Evolutionary conservation across 2,329 filamentous ascomycete species (phyloP).

Genomic region (Chaetothyriales sp.): DNA sequence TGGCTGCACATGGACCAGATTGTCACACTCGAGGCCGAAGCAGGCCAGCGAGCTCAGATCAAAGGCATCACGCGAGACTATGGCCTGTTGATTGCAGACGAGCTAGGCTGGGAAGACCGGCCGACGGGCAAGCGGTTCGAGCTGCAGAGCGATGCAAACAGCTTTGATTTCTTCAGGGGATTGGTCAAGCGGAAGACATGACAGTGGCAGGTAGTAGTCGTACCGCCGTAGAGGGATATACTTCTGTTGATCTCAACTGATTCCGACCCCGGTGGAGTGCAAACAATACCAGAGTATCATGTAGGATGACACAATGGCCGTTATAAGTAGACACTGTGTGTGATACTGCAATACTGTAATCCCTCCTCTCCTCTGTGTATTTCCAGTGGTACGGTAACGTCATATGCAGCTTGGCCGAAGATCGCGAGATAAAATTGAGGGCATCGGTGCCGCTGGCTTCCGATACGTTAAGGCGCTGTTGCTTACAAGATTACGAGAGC

Average conservation of each 20-base stretch:
- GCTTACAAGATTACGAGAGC: background rate
- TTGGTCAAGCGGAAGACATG: slow-evolving; percentile 65
- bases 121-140: slow-evolving; percentile 64
- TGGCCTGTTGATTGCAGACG: slow-evolving; percentile 73
- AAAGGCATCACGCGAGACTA: slow-evolving; percentile 84
- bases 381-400: too few species aligned
- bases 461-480: background rate
- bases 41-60: slow-evolving; percentile 58
- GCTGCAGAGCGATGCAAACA: slow-evolving; percentile 92
- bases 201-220: slow-evolving; percentile 2
- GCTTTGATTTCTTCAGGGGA: slow-evolving; percentile 93
- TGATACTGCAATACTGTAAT: too few species aligned
- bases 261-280: too few species aligned
- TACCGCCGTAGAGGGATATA: background rate
- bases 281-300: too few species aligned
- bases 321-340: too few species aligned
- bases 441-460: background rate
- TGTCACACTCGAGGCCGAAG: slow-evolving; percentile 58
- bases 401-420: background rate
- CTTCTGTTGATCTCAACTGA: background rate
- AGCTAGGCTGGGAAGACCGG: slow-evolving; percentile 57
- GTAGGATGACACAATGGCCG: too few species aligned
- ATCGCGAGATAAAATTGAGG: background rate
- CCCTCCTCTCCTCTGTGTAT: too few species aligned
- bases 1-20: slow-evolving; percentile 75